These are phyloP conservation scores for Cutaneotrichosporon mucoides DNA, from an alignment of 1,284 basidiomycete species.

Conservation along the genomic window DNA sequence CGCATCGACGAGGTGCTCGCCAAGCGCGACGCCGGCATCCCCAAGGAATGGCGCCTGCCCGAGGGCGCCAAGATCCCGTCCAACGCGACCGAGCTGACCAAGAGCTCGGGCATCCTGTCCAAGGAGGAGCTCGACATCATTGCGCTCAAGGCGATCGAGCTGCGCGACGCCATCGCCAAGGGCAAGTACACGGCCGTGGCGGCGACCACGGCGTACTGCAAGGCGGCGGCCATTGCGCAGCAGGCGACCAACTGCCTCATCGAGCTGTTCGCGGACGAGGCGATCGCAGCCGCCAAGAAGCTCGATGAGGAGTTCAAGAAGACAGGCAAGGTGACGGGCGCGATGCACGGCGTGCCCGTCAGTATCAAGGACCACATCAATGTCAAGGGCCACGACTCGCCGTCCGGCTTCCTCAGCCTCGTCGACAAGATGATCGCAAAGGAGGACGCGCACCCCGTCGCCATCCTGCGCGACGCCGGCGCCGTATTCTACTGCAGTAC, in stretches of 20 bases:
- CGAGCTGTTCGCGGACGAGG: constrained; percentile 63
- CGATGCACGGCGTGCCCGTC: constrained; percentile 61
- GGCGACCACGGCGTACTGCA: constrained; percentile 30
- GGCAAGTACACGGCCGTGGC: constrained; percentile 29
- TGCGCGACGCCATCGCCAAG: constrained; percentile 34
- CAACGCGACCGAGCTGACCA: constrained; percentile 5
- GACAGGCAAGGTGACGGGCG: constrained; percentile 54
- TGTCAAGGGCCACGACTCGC: constrained; percentile 42
- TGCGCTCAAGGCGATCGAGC: constrained; percentile 52
- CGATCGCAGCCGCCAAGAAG: constrained; percentile 57
- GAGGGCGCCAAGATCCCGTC: background rate
- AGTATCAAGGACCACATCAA: constrained; percentile 55
- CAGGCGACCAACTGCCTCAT: constrained; percentile 62
- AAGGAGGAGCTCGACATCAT: constrained; percentile 29
- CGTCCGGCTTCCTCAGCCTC: constrained; percentile 20
- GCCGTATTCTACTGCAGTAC: constrained; percentile 22
- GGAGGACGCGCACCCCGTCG: constrained; percentile 17
- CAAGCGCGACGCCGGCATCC: constrained; percentile 13
- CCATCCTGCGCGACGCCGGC: constrained; percentile 26
- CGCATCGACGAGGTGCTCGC: constrained; percentile 2
- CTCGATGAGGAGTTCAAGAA: constrained; percentile 57
- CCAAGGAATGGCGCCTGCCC: constrained; percentile 11
- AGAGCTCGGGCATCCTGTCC: constrained; percentile 11
- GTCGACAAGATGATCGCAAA: constrained; percentile 16
- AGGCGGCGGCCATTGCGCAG: constrained; percentile 27